These are phyloP conservation scores for Platismatia glauca DNA, from an alignment of 495 filamentous ascomycete species.

Conservation along the genomic window DNA sequence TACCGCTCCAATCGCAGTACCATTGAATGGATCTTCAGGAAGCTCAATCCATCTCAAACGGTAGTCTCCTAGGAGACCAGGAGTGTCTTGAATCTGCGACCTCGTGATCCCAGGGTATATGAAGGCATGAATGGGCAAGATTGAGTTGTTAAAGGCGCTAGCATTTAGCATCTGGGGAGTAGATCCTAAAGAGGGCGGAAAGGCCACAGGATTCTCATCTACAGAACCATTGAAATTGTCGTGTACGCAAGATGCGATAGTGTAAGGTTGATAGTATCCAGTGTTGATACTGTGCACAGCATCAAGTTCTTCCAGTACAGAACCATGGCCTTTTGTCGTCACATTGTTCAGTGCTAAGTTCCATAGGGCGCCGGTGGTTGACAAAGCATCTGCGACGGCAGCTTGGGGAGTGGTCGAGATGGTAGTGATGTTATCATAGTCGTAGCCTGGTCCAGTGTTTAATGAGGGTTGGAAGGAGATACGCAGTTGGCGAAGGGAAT, in stretches of 20 bases:
- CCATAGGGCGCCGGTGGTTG: slow-evolving; percentile 5
- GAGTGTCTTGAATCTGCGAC: slow-evolving; percentile 7
- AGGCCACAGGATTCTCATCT: slow-evolving; percentile 4
- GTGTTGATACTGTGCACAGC: slow-evolving; percentile 9
- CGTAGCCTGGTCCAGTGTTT: neutral
- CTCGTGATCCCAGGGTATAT: slow-evolving; percentile 9
- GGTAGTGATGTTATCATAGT: neutral
- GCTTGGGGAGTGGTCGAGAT: slow-evolving; percentile 12
- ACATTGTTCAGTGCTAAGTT: slow-evolving; percentile 2
- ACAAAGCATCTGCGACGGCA: slow-evolving; percentile 14
- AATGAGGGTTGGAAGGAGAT: neutral
- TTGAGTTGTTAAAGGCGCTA: neutral
- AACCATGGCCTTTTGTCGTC: neutral
- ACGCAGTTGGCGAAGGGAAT: slow-evolving; percentile 11
- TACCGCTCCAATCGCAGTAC: slow-evolving; percentile 12
- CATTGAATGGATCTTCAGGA: slow-evolving; percentile 16
- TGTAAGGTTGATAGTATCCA: slow-evolving; percentile 15
- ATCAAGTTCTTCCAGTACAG: slow-evolving; percentile 7
- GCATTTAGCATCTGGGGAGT: neutral
- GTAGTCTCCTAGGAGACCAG: slow-evolving; percentile 7
- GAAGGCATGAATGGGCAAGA: neutral
- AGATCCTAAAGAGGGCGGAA: slow-evolving; percentile 2
- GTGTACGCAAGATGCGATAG: slow-evolving; percentile 1
- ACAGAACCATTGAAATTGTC: slow-evolving; percentile 2
- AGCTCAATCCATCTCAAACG: slow-evolving; percentile 17